Conservation (phyloP, 345 rosid genomes). For the Reutealis trisperma region DNA sequence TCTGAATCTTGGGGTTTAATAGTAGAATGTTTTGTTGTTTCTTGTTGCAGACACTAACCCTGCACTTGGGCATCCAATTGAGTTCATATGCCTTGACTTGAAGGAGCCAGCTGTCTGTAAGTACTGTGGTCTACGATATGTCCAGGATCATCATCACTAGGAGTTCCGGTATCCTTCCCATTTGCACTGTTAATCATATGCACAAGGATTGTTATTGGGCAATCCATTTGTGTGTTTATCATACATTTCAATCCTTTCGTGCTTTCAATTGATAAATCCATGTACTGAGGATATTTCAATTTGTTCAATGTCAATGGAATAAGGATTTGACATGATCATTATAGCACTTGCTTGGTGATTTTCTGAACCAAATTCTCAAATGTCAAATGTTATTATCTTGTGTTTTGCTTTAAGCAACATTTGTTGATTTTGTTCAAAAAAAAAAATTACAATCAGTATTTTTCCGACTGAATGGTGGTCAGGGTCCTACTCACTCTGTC, state of each 20-base stretch:
- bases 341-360: not conserved
- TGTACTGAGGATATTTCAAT: not conserved
- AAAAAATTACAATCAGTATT: too few relatives aligned
- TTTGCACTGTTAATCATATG: not conserved
- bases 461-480: not conserved
- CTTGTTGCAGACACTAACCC: slow-evolving; percentile 59
- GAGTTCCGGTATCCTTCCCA: not conserved
- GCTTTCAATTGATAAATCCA: not conserved
- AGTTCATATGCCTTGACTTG: slow-evolving; percentile 91
- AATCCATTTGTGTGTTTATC: not conserved
- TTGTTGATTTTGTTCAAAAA: not conserved
- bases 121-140: slow-evolving; percentile 91
- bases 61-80: slow-evolving; percentile 96
- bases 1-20: too few relatives aligned
- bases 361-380: not conserved
- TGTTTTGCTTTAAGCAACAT: not conserved
- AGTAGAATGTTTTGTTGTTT: not conserved
- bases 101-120: slow-evolving; percentile 92
- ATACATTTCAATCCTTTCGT: not conserved
- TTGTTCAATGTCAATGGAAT: not conserved
- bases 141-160: slow-evolving; percentile 94
- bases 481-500: not conserved
- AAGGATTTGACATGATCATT: slow-evolving; percentile 5
- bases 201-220: not conserved
- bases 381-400: not conserved